Evolutionary conservation across 2,329 filamentous ascomycete genomes (phyloP).

Genomic region (Aspergillus uvarum): DNA sequence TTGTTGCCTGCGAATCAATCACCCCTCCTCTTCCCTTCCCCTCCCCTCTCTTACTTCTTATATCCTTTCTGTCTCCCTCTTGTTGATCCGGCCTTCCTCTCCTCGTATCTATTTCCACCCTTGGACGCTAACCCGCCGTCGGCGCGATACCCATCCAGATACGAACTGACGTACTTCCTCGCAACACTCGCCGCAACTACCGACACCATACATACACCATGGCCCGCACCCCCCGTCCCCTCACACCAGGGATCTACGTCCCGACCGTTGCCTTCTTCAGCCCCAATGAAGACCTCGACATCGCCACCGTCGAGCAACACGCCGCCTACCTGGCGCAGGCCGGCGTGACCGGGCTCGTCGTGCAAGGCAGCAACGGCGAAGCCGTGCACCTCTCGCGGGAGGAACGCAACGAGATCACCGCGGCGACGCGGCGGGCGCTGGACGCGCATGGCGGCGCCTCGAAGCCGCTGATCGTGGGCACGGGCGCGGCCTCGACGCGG

Average conservation of each 20-base stretch:
- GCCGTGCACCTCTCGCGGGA: conserved; percentile 72
- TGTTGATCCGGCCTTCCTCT: neutral
- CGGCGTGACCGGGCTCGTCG: conserved; percentile 71
- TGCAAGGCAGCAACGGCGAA: conserved; percentile 80
- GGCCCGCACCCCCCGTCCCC: conserved; percentile 26
- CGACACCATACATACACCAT: conserved; percentile 14
- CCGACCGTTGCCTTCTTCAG: conserved; percentile 75
- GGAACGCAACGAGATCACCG: conserved; percentile 68
- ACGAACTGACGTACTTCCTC: neutral
- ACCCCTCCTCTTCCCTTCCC: too few species aligned
- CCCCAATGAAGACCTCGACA: conserved; percentile 65
- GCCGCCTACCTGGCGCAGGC: conserved; percentile 69
- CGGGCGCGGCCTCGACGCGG: conserved; percentile 69
- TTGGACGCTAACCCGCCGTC: neutral
- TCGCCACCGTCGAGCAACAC: conserved; percentile 56
- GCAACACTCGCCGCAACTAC: neutral
- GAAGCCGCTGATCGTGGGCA: conserved; percentile 74
- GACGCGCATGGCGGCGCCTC: conserved; percentile 63
- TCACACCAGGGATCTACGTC: conserved; percentile 62
- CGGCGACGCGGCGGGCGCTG: conserved; percentile 67
- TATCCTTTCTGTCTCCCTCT: neutral
- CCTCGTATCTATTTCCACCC: neutral
- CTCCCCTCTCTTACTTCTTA: too few species aligned
- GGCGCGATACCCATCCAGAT: too few species aligned
- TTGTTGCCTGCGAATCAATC: too few species aligned